These are phyloP conservation scores for Populus nigra DNA, from an alignment of 345 rosid genomes.

Conservation along the genomic window DNA sequence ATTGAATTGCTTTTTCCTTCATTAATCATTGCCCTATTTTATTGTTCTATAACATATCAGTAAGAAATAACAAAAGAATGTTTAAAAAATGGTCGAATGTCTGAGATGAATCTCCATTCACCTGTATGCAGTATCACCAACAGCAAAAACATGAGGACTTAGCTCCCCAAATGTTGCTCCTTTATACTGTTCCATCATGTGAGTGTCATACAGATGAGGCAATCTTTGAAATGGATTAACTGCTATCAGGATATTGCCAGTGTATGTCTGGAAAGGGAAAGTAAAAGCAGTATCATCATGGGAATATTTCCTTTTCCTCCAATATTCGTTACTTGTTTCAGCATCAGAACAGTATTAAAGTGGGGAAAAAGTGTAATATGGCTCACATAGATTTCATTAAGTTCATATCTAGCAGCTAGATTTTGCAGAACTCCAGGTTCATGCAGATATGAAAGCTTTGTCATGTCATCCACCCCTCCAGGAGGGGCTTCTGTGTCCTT, in stretches of 20 bases:
- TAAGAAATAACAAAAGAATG: constrained; percentile 10
- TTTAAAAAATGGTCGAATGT: background rate
- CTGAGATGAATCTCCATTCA: constrained; percentile 16
- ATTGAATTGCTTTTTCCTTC: constrained; percentile 97
- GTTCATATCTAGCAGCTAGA: constrained; percentile 89
- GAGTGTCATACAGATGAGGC: constrained; percentile 93
- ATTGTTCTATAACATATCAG: constrained; percentile 28
- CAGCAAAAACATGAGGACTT: constrained; percentile 94
- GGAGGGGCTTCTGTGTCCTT: constrained; percentile 93
- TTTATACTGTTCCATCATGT: constrained; percentile 96
- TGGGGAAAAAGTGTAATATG: constrained; percentile 13
- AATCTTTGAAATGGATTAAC: constrained; percentile 96
- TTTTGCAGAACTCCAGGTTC: constrained; percentile 94
- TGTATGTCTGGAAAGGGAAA: constrained; percentile 63
- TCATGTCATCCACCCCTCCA: constrained; percentile 99
- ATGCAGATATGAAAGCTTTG: constrained; percentile 92
- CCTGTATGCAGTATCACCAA: constrained; percentile 97
- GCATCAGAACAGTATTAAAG: background rate
- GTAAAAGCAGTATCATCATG: background rate
- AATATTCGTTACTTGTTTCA: constrained; percentile 8
- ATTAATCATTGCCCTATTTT: constrained; percentile 80
- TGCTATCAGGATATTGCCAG: constrained; percentile 92
- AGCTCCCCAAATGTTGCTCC: constrained; percentile 94
- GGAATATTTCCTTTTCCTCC: background rate
- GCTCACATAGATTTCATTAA: constrained; percentile 90